Conservation (phyloP, 495 filamentous ascomycete species). For the Podospora comata region DNA sequence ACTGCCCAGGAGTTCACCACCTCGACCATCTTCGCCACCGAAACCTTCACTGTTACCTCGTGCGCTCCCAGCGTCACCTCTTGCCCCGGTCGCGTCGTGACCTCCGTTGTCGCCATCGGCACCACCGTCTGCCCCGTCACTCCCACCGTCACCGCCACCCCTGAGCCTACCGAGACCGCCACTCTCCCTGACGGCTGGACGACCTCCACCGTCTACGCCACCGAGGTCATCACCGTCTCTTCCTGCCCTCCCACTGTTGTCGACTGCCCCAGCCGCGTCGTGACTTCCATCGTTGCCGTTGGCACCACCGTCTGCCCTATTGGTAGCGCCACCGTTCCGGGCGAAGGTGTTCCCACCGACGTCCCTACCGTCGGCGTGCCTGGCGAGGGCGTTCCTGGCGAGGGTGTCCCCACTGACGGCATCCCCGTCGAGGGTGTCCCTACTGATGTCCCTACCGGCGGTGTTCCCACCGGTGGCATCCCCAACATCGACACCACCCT, state of each 20-base stretch:
- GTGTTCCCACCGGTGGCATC: constrained; percentile 12
- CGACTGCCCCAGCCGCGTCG: constrained; percentile 56
- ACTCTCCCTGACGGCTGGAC: constrained; percentile 36
- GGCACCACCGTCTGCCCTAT: constrained; percentile 61
- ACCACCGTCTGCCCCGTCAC: constrained; percentile 53
- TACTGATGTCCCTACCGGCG: constrained; percentile 36
- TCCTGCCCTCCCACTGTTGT: constrained; percentile 57
- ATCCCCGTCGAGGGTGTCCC: constrained; percentile 1
- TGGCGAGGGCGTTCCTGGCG: constrained; percentile 25
- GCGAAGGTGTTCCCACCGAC: constrained; percentile 22
- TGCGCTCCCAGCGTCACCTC: constrained; percentile 56
- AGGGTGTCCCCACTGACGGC: constrained; percentile 18
- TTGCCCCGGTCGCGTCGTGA: constrained; percentile 56
- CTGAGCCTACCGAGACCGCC: constrained; percentile 21
- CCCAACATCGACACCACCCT: constrained; percentile 8
- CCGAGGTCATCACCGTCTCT: constrained; percentile 55
- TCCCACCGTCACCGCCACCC: constrained; percentile 8
- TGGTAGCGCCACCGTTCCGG: constrained; percentile 32
- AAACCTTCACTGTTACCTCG: constrained; percentile 55
- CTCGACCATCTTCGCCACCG: constrained; percentile 59
- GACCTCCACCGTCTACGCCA: constrained; percentile 59
- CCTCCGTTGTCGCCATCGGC: constrained; percentile 55
- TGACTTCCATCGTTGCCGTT: constrained; percentile 55
- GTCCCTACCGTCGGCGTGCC: constrained; percentile 30
- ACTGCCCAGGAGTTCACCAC: constrained; percentile 38